Evolutionary conservation across 805 yeast species (phyloP).

Genomic region (Saturnispora diversa): DNA sequence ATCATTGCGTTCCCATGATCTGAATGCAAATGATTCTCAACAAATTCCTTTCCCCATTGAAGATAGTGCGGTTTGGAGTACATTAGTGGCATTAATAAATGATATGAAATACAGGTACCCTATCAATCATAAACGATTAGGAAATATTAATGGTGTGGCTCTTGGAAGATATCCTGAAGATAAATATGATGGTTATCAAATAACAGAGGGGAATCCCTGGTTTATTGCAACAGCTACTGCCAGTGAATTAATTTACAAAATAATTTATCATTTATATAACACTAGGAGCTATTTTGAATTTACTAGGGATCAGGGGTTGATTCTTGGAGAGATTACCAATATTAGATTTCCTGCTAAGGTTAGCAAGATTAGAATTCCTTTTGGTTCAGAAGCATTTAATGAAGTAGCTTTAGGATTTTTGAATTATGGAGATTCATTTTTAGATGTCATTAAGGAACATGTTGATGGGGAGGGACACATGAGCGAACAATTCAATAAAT

Average conservation of each 20-base stretch:
- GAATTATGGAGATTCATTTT: slow-evolving; percentile 58
- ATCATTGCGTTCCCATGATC: slow-evolving; percentile 38
- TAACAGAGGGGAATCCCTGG: slow-evolving; percentile 89
- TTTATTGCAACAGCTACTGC: slow-evolving; percentile 70
- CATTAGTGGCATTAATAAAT: slow-evolving; percentile 51
- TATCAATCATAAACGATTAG: slow-evolving; percentile 48
- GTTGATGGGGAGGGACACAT: slow-evolving; percentile 60
- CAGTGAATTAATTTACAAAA: slow-evolving; percentile 51
- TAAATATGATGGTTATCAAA: slow-evolving; percentile 65
- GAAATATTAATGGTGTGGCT: slow-evolving; percentile 46
- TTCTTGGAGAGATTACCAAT: slow-evolving; percentile 22
- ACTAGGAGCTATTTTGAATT: slow-evolving; percentile 36
- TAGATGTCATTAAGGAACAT: slow-evolving; percentile 51
- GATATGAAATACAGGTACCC: slow-evolving; percentile 75
- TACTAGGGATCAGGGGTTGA: slow-evolving; percentile 18
- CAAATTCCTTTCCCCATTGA: slow-evolving; percentile 56
- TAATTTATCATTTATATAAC: slow-evolving; percentile 38
- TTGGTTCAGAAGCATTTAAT: slow-evolving; percentile 37
- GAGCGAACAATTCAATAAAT: slow-evolving; percentile 83
- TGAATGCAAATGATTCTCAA: slow-evolving; percentile 26
- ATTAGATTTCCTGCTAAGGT: slow-evolving; percentile 16
- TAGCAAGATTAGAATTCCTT: slow-evolving; percentile 24
- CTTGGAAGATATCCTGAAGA: slow-evolving; percentile 94
- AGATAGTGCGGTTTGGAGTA: slow-evolving; percentile 50
- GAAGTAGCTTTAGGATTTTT: slow-evolving; percentile 40